Base-by-base conservation (phyloP, 441 rosid genomes). In the Populus hybrid region DNA sequence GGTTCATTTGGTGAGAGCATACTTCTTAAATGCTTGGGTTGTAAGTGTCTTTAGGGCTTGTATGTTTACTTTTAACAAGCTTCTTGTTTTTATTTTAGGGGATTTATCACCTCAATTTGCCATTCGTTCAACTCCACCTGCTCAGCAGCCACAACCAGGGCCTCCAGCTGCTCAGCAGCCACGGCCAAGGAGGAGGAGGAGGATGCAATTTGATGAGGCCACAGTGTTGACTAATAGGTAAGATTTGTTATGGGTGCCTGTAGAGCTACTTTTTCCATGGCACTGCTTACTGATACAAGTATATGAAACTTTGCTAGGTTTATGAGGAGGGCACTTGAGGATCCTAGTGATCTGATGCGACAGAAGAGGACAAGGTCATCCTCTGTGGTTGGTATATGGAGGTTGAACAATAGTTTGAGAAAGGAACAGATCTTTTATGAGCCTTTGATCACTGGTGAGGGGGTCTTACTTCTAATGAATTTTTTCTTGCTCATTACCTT, bases 151-250 rank as follows among this genome's bases (percentile, higher is more conserved):
- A 63, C 84, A 77, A 66, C 83, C 57, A 75, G 85, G 84, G 82
- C 73, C 50, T 78, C 97, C 99, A 66, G 88, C 81, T 35, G 81
- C 72, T 65, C 87, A 83, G 84, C 85, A 72, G 75, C 88, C 85
- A 57, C 84, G 72, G 46, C 82, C 38, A 75, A 87, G 83, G 71
- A 85, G 89, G 79, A 93, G 84, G 89, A 86, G 94, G 85, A 91
- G 78, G 67, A 71, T 68, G 14, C 79, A 77, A 66, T 92, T 89
- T 82, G 99, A 95, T 80, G 83, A 80, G 78, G 67, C 81, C 69
- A 80, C 89, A 23, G 97, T 92, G 71, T 69, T 94, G 80, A 82
- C 84, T 26, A 93, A 94, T 82, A 86, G 82, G 99, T 95, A 87
- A n/a, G 82, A 64, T 34, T 75, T 69, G 16, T 68, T 50, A 36